Evolutionary conservation across 1,284 basidiomycete genomes (phyloP), one percentile per base, ranked within the genome.

Genomic region (Fomes fomentarius): DNA sequence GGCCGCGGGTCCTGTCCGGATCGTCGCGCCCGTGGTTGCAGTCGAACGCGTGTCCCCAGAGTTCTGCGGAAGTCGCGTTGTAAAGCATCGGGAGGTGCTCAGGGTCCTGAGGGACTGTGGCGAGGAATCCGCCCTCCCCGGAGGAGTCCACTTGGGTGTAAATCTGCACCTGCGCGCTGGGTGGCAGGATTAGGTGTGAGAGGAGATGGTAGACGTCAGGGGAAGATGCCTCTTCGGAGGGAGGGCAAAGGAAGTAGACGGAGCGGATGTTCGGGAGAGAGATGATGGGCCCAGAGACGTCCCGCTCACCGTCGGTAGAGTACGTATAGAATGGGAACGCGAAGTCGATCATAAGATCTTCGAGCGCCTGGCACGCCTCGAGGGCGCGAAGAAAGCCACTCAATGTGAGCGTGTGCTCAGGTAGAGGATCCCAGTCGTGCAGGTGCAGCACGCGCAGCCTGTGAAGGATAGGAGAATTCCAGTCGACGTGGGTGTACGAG

Each of bases 121-220:
- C n/a, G 14, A 37, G 14, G 35, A 15, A 37, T 17, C 35, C 35
- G 8, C 35, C 35, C 35, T 37, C 35, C 2, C 14, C 35, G 12
- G n/a, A 12, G n/a, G n/a, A n/a, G n/a, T n/a, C n/a, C n/a, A n/a
- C n/a, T n/a, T n/a, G n/a, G n/a, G 35, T n/a, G 34, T 38, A 47
- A 22, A 47, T 5, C n/a, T 37, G 9, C 22, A 47, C 22, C 6
- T 17, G 17, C 5, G 45, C 22, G 3, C 22, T 17, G 7, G 34
- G 34, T 12, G 33, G 45, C 0, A 47, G 22, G 15, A 10, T 35
- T 33, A 47, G 34, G 10, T 47, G 45, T 1, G n/a, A 28, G 5
- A 47, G 45, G n/a, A 47, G 45, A 24, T 47, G 45, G n/a, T 37
- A 47, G 15, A 47, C 12, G 33, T 47, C 45, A 14, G 45, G 45